Base-by-base conservation (phyloP, 805 yeast genomes). In the Clavispora carvajalis region DNA sequence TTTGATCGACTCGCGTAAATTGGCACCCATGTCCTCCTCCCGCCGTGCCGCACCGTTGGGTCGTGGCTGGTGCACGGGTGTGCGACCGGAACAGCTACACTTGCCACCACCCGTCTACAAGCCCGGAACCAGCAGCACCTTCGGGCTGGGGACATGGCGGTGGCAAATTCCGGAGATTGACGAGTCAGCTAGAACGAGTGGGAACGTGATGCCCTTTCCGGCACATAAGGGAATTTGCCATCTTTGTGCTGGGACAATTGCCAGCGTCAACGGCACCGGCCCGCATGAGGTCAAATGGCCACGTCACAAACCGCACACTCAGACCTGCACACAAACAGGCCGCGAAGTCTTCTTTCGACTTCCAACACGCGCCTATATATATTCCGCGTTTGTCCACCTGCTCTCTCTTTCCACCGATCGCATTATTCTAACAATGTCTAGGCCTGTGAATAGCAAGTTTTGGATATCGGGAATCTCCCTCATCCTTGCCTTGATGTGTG, bases 401-500 rank as follows among this genome's bases (percentile, higher is more conserved):
- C 19, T 12, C 31, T 8, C 3, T 8, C 36, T 31, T 31, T 31
- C 23, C 33, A 31, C 23, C 23, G 34, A 3, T 19, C 8, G 34
- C 23, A 16, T 21, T 31, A 19, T 31, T 31, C 7, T 3, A 7
- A 31, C 23, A 34, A 40, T 43, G 48, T 13, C 46, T 31, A 38
- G 46, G 24, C 23, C 39, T 21, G 21, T 29, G 26, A 26, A 28
- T 26, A 48, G 40, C 34, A 48, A 38, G 36, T 44, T 50, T 46
- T 59, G 59, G 58, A 43, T 60, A 33, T 50, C 65, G 34, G 59
- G 65, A 38, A 44, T 60, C 26, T 51, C 62, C 41, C 51, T 52
- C 38, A 55, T 58, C 29, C 65, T 58, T 51, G 62, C 62, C 51
- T 52, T 58, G 41, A 56, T 61, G 44, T 64, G 65, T 39, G 56